Evolutionary conservation across 2,329 filamentous ascomycete species (phyloP).

Genomic region (Exophiala dermatitidis): DNA sequence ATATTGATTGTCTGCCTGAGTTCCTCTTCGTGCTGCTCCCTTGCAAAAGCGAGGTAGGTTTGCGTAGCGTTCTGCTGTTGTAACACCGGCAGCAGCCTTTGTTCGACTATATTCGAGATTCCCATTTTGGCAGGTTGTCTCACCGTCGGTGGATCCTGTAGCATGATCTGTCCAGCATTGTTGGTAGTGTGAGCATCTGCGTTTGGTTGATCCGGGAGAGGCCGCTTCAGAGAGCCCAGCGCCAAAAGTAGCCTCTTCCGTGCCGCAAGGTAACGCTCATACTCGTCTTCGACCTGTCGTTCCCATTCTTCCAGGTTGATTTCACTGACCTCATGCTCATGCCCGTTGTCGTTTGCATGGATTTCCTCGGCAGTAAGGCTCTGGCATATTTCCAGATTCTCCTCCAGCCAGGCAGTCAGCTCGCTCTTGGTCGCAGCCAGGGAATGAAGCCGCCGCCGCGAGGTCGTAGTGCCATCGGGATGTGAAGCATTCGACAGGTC

Average conservation of each 20-base stretch:
- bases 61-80: conserved; percentile 9
- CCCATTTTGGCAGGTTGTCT: not conserved
- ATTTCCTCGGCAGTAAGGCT: not conserved
- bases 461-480: not conserved
- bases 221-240: conserved; percentile 5
- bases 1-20: conserved; percentile 7
- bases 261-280: conserved; percentile 20
- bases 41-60: conserved; percentile 6
- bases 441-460: conserved; percentile 2
- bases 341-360: not conserved
- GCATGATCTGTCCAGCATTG: not conserved
- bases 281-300: conserved; percentile 12
- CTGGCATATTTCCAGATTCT: conserved; percentile 19
- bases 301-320: not conserved
- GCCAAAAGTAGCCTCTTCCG: conserved; percentile 11
- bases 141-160: not conserved
- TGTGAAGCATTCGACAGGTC: not conserved
- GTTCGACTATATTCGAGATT: conserved; percentile 9
- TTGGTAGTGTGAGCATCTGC: no score
- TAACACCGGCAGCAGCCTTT: conserved; percentile 7
- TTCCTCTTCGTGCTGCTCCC: conserved; percentile 14
- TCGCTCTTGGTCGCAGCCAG: conserved; percentile 14
- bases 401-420: conserved; percentile 22
- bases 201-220: not conserved
- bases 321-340: not conserved